phyloP scores from a whole-genome alignment of 2,329 filamentous ascomycete species.

The Botrytis pseudocinerea region DNA sequence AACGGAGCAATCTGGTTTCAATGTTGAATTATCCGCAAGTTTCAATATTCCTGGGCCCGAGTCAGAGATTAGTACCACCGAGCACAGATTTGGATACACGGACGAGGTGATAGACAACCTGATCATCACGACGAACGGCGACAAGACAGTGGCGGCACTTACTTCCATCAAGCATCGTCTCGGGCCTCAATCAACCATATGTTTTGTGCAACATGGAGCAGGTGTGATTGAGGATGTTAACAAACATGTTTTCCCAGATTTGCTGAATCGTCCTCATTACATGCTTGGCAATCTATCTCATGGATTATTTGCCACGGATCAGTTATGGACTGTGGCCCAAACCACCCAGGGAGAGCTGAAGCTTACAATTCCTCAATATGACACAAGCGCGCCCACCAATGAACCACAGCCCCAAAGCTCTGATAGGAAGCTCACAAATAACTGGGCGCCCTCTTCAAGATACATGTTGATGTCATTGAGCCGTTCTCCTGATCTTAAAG shows the following conservation, averaged over 20 bases:
- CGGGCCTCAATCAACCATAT: conserved; percentile 67
- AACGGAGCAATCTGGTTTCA: conserved; percentile 40
- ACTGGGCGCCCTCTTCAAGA: conserved; percentile 47
- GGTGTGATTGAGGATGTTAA: conserved; percentile 81
- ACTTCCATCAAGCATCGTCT: conserved; percentile 64
- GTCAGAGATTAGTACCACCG: conserved; percentile 25
- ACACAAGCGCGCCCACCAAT: not conserved
- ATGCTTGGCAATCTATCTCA: conserved; percentile 49
- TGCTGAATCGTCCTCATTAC: conserved; percentile 68
- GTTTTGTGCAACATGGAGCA: conserved; percentile 79
- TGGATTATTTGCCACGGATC: conserved; percentile 45
- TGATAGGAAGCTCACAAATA: conserved; percentile 36
- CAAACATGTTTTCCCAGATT: conserved; percentile 66
- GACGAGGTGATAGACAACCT: conserved; percentile 61
- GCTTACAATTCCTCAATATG: conserved; percentile 39
- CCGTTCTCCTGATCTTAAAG: conserved; percentile 61
- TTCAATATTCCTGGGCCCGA: conserved; percentile 35
- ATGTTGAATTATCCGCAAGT: conserved; percentile 35
- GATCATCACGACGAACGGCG: conserved; percentile 67
- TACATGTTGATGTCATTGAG: conserved; percentile 67
- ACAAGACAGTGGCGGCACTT: conserved; percentile 58
- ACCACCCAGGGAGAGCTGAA: conserved; percentile 41
- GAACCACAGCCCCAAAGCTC: not conserved
- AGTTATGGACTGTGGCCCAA: conserved; percentile 46
- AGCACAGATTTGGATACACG: conserved; percentile 36